Conservation (phyloP, 2,329 filamentous ascomycete species). For the Fusarium ramigenum region DNA sequence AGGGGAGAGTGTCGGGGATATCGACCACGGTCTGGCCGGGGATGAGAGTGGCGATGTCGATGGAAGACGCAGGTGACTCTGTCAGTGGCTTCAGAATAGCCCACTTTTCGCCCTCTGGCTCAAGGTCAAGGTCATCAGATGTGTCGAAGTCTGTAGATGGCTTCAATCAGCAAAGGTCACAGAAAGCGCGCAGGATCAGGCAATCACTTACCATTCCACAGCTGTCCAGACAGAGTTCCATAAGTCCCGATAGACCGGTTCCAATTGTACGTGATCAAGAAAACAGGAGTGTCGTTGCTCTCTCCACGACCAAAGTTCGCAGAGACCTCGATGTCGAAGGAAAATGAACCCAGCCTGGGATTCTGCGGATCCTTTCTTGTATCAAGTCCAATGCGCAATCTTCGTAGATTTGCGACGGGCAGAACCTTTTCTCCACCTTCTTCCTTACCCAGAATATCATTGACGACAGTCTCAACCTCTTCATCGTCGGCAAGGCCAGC, state of each 20-base stretch:
- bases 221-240: background rate
- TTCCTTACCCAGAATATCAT: background rate
- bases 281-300: background rate
- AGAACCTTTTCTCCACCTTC: slow-evolving; percentile 1
- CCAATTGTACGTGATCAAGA: background rate
- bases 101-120: background rate
- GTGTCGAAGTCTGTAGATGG: background rate
- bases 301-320: background rate
- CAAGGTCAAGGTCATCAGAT: background rate
- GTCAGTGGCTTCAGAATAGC: background rate
- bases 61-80: background rate
- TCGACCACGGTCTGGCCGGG: background rate
- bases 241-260: background rate
- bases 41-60: background rate
- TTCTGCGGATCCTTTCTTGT: background rate
- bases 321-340: background rate
- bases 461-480: background rate
- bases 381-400: background rate
- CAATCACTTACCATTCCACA: background rate
- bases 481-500: background rate
- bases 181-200: accelerated
- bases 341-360: background rate
- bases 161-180: background rate
- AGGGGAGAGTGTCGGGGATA: background rate
- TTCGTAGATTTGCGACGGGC: background rate